Percentiles rank a stretch among this genome's conserved stretches.
Conservation (phyloP, 257 asterid genomes). For the Nicotiana tabacum region DNA sequence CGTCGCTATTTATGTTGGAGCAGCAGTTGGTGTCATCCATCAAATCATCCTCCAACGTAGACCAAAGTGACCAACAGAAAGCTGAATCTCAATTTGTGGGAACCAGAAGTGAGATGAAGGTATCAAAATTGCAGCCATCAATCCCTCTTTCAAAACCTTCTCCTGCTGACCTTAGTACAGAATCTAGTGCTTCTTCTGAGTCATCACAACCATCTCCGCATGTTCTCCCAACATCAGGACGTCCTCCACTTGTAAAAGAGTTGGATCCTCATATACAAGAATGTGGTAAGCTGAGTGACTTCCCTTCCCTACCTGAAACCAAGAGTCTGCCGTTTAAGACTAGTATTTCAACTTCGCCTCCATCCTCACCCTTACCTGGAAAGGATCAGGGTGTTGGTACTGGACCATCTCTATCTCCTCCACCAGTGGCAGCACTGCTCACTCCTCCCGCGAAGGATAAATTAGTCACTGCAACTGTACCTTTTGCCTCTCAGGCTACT, state of each 20-base stretch:
- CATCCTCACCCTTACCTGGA: conserved; percentile 24
- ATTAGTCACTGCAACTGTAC: conserved; percentile 16
- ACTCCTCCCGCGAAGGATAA: conserved; percentile 38
- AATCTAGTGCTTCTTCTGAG: conserved; percentile 21
- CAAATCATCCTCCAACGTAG: conserved; percentile 25
- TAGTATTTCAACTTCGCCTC: conserved; percentile 27
- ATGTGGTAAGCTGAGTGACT: conserved; percentile 17
- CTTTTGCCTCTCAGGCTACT: conserved; percentile 14
- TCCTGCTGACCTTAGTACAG: not conserved
- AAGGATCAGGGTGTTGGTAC: conserved; percentile 27
- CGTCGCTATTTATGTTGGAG: conserved; percentile 22
- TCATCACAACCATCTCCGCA: conserved; percentile 23
- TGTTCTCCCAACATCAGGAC: conserved; percentile 21
- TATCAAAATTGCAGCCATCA: conserved; percentile 11
- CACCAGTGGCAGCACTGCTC: conserved; percentile 21
- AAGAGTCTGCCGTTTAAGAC: conserved; percentile 20
- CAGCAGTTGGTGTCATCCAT: conserved; percentile 28
- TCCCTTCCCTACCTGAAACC: conserved; percentile 26
- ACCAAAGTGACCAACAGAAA: conserved; percentile 22
- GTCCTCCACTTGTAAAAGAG: conserved; percentile 18
- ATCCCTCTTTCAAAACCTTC: conserved; percentile 25
- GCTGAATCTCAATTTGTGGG: conserved; percentile 23
- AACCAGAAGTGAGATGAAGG: conserved; percentile 20
- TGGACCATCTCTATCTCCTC: conserved; percentile 20
- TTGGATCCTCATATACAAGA: conserved; percentile 16